Percentiles rank a stretch among this genome's conserved stretches.
Evolutionary conservation across 805 yeast species (phyloP).

Genomic region (Clavispora carvajalis): DNA sequence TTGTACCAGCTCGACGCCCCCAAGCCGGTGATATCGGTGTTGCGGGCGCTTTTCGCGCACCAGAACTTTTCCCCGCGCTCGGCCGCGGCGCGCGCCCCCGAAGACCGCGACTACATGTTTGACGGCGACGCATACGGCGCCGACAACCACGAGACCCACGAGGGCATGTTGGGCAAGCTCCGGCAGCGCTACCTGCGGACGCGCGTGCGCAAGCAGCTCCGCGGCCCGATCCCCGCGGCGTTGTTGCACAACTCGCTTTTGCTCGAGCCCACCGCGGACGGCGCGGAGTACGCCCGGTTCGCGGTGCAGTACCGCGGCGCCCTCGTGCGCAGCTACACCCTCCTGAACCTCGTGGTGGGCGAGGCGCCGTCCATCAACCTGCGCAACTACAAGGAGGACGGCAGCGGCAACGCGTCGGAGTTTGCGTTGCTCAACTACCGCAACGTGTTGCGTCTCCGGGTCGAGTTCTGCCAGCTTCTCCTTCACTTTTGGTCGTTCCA

Average conservation of each 20-base stretch:
- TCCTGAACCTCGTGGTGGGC: constrained; percentile 28
- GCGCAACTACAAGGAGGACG: constrained; percentile 21
- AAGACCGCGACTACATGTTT: constrained; percentile 16
- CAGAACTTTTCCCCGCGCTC: constrained; percentile 18
- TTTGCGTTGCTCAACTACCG: constrained; percentile 18
- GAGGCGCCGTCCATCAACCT: constrained; percentile 32
- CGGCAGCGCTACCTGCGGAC: constrained; percentile 14
- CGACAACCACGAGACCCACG: constrained; percentile 1
- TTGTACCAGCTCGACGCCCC: constrained; percentile 24
- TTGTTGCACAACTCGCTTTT: constrained; percentile 28
- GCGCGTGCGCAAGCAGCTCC: constrained; percentile 13
- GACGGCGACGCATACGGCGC: constrained; percentile 32
- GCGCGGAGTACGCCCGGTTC: constrained; percentile 14
- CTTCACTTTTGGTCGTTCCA: constrained; percentile 40
- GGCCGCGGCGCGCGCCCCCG: constrained; percentile 1
- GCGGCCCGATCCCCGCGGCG: constrained; percentile 12
- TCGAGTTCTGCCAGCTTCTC: constrained; percentile 35
- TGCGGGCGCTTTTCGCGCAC: constrained; percentile 28
- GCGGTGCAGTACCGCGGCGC: constrained; percentile 18
- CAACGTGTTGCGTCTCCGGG: constrained; percentile 31
- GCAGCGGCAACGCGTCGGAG: neutral
- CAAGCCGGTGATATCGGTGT: constrained; percentile 15
- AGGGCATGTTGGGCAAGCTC: constrained; percentile 15
- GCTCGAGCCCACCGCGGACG: constrained; percentile 32
- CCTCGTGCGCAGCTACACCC: constrained; percentile 24